A percentile compares a stretch with the other conserved stretches of the same genome.
Conservation (phyloP, 1,139 yeast genomes). For the Geotrichum candidum region DNA sequence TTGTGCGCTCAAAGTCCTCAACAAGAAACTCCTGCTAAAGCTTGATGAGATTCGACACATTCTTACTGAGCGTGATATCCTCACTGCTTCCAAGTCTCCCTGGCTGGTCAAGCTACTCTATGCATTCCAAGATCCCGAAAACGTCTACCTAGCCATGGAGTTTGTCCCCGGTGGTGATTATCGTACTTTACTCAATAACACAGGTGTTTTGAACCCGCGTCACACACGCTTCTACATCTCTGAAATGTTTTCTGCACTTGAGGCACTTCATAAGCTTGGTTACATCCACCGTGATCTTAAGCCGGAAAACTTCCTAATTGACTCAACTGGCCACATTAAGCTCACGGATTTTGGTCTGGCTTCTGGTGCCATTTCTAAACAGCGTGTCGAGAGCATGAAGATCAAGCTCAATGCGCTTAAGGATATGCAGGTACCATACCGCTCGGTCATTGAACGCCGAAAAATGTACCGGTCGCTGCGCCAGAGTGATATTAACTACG, state of each 20-base stretch:
- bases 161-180: slow-evolving; percentile 99
- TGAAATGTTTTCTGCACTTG: slow-evolving; percentile 94
- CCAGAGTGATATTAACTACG: slow-evolving; percentile 61
- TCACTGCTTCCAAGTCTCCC: slow-evolving; percentile 89
- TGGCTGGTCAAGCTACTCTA: slow-evolving; percentile 93
- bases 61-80: slow-evolving; percentile 89
- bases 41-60: slow-evolving; percentile 95
- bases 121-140: slow-evolving; percentile 90
- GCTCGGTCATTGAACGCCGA: slow-evolving; percentile 83
- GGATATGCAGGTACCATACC: slow-evolving; percentile 55
- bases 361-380: slow-evolving; percentile 90
- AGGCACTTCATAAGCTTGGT: slow-evolving; percentile 89
- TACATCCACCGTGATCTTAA: slow-evolving; percentile 95
- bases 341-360: slow-evolving; percentile 97
- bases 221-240: slow-evolving; percentile 93
- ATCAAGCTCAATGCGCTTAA: slow-evolving; percentile 74
- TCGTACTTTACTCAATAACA: slow-evolving; percentile 86
- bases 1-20: slow-evolving; percentile 89
- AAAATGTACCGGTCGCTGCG: slow-evolving; percentile 73
- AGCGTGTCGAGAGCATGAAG: slow-evolving; percentile 90
- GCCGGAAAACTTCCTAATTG: slow-evolving; percentile 94
- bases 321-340: slow-evolving; percentile 91
- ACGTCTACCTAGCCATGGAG: slow-evolving; percentile 95
- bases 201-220: slow-evolving; percentile 87
- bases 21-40: slow-evolving; percentile 78